Base-by-base conservation (phyloP, 768 basidiomycete species). In the Suillus luteus region DNA sequence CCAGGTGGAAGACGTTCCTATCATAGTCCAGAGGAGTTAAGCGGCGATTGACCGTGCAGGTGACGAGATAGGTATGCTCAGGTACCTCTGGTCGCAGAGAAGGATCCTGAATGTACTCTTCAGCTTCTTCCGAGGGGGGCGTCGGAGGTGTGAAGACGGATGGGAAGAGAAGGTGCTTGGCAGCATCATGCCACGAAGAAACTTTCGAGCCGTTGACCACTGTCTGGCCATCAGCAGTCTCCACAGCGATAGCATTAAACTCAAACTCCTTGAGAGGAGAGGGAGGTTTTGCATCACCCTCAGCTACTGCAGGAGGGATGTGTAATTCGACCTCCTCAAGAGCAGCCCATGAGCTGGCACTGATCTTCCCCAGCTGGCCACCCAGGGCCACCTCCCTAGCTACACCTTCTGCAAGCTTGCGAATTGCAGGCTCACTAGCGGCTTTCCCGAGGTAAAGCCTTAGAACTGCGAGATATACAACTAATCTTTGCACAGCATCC, bases 1-100 rank as follows among this genome's bases (percentile, higher is more conserved):
- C 97, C 68, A 99, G 84, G 79, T 99, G 97, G 83, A 99, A 99
- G 38, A 99, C 95, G 77, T 99, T 99, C 69, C 97, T 93, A 76
- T 98, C 92, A 78, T 99, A 99, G 66, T 96, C 95, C 68, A 86
- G 76, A 38, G 97, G 97, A 1, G 97, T 99, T 55, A 99, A 86
- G 38, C 97, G 92, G 51, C 89, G 88, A 79, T 98, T 99, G 75
- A 97, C 95, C 7, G 89, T 86, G 75, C 95, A 96, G 10, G 93
- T 96, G 62, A 98, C 89, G 61, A 99, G 86, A 85, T 85, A 98
- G 27, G 95, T 99, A 71, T 90, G 89, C 64, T 98, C 96, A 3
- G 90, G 79, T 27, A 91, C 73, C 69, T 97, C 95, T 14, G 97
- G 97, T 48, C 91, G 93, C 38, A 96, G 80, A 5, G 88, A 80